Percentiles rank a stretch among this genome's conserved stretches.
These are phyloP conservation scores for Nitzschia inconspicua DNA, from an alignment of 108 stramenopile species.

Conservation along the genomic window DNA sequence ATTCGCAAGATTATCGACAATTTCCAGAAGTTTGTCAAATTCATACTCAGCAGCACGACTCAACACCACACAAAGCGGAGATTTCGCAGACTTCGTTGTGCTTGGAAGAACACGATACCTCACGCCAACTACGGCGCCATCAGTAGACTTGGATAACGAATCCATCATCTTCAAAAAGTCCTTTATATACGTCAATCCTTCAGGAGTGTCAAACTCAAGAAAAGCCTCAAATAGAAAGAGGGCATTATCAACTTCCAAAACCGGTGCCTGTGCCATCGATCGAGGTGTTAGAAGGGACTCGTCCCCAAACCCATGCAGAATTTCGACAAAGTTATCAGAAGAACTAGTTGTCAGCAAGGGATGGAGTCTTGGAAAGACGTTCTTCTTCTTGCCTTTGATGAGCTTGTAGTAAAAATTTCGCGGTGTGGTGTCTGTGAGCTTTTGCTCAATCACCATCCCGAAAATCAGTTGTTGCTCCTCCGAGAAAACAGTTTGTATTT, in stretches of 20 bases:
- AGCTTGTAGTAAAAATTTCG: slow-evolving; percentile 68
- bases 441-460: slow-evolving; percentile 40
- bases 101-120: slow-evolving; percentile 63
- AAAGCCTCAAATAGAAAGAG: slow-evolving; percentile 56
- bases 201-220: slow-evolving; percentile 45
- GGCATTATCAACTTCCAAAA: slow-evolving; percentile 32
- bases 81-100: slow-evolving; percentile 16
- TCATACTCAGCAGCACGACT: slow-evolving; percentile 30
- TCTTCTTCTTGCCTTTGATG: slow-evolving; percentile 43
- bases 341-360: slow-evolving; percentile 36
- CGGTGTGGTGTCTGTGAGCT: slow-evolving; percentile 65
- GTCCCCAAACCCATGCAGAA: slow-evolving; percentile 32
- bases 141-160: slow-evolving; percentile 21
- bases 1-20: slow-evolving; percentile 3
- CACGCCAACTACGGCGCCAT: slow-evolving; percentile 30
- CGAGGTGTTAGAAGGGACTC: slow-evolving; percentile 43
- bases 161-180: slow-evolving; percentile 44
- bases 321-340: slow-evolving; percentile 25
- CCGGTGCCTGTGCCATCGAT: background rate
- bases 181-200: slow-evolving; percentile 33
- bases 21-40: background rate
- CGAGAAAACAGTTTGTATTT: slow-evolving; percentile 41
- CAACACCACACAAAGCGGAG: slow-evolving; percentile 33
- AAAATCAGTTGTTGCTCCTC: slow-evolving; percentile 64
- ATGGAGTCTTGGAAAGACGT: slow-evolving; percentile 53